Evolutionary conservation across 2,329 filamentous ascomycete genomes (phyloP), one percentile per base, ranked within the genome.

Genomic region (Metarhizium brunneum): DNA sequence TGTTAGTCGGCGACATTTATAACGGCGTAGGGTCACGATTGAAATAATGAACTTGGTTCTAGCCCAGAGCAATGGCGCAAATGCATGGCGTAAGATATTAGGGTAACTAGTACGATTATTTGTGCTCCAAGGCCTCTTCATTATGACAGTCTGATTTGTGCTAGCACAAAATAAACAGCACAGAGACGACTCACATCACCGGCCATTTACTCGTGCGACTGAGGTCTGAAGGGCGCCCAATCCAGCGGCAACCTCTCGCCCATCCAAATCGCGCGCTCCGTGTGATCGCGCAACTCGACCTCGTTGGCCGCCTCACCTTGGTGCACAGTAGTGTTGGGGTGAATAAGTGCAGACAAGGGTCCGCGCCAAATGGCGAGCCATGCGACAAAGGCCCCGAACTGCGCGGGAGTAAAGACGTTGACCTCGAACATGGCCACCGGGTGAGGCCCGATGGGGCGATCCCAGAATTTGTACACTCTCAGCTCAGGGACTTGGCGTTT

Each of bases 371-470:
- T 82, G 35, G 89, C 81, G 35, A 96, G 73, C 91, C 91, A 96
- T 0, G 89, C 80, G 43, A 96, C 74, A 64, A 96, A 95, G 0
- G 92, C 91, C 0, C 91, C 91, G 65, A 96, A 96, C 68, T 96
- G 88, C 3, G 83, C 85, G 0, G 91, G 92, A 0, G 86, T 90
- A 68, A 92, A 90, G 20, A 96, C 49, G 62, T 95, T 95, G 49
- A 96, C 90, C 71, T 96, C 92, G 64, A 96, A 96, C 90, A 95
- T 96, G 53, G 85, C 87, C 0, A 90, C 70, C 0, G 87, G 85
- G 68, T 96, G 91, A 0, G 91, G 91, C 0, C 91, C 92, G 32
- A 96, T 71, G 0, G 91, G 90, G 14, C 74, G 71, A 61, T 94
- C 86, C 81, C 83, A 95, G 61, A 95, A 75, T 14, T 71, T 76